Evolutionary conservation across 768 basidiomycete genomes (phyloP).

Genomic region (Postia placenta): DNA sequence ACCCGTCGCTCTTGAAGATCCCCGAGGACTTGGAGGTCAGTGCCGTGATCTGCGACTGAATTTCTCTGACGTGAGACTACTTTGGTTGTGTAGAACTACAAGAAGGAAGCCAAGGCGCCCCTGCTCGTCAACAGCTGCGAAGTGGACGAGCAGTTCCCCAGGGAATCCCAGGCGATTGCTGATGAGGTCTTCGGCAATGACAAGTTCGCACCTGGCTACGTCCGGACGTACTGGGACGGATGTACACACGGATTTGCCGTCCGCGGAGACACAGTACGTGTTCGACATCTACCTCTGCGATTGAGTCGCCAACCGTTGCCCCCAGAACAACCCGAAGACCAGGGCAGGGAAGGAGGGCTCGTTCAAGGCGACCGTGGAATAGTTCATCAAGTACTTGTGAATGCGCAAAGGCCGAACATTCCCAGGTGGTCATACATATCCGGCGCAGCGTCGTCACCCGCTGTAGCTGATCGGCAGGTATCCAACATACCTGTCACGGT

Average conservation of each 20-base stretch:
- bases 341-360: slow-evolving; percentile 62
- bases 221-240: slow-evolving; percentile 24
- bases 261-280: slow-evolving; percentile 30
- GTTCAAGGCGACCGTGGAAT: slow-evolving; percentile 52
- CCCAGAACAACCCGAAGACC: slow-evolving; percentile 36
- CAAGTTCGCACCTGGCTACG: slow-evolving; percentile 32
- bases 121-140: slow-evolving; percentile 67
- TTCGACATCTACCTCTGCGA: slow-evolving; percentile 8
- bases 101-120: slow-evolving; percentile 39
- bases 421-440: too few relatives aligned
- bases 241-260: slow-evolving; percentile 30
- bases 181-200: slow-evolving; percentile 34
- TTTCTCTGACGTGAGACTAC: not conserved
- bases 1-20: slow-evolving; percentile 56
- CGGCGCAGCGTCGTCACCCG: too few relatives aligned
- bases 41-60: not conserved
- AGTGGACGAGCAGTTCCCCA: slow-evolving; percentile 46
- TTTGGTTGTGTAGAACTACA: slow-evolving; percentile 34
- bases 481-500: too few relatives aligned
- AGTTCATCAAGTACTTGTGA: slow-evolving; percentile 36
- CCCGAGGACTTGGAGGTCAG: slow-evolving; percentile 59
- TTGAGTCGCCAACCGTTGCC: slow-evolving; percentile 27
- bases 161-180: slow-evolving; percentile 30
- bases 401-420: too few relatives aligned
- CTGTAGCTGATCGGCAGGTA: too few relatives aligned